Percentiles rank a stretch among this genome's conserved stretches.
phyloP scores from a whole-genome alignment of 768 basidiomycete species.

The Leucosporidium scottii region DNA sequence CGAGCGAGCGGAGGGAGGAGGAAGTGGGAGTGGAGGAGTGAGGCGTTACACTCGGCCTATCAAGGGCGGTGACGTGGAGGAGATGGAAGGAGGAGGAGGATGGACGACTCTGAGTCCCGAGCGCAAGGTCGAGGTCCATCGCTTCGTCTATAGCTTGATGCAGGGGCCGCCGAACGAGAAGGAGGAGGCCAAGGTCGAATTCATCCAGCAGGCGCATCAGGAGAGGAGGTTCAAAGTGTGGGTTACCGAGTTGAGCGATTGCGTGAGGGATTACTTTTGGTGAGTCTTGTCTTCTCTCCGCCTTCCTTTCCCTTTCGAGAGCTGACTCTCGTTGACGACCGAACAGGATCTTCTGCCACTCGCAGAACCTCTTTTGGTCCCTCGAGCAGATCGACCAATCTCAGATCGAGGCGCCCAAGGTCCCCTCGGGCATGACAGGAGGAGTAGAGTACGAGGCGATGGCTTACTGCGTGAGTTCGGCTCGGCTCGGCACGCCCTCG shows the following conservation, averaged over 20 bases:
- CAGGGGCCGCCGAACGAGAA: conserved; percentile 34
- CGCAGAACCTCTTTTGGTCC: conserved; percentile 84
- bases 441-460: conserved; percentile 98
- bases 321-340: conserved; percentile 42
- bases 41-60: conserved; percentile 21
- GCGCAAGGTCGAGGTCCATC: conserved; percentile 13
- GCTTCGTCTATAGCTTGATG: conserved; percentile 29
- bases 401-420: conserved; percentile 78
- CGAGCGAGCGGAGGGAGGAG: background rate
- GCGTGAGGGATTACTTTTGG: conserved; percentile 67
- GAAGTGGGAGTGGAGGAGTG: conserved; percentile 7
- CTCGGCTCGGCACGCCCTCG: background rate
- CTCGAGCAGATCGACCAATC: conserved; percentile 73
- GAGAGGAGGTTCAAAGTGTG: conserved; percentile 69
- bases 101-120: conserved; percentile 17
- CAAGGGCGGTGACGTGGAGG: conserved; percentile 14
- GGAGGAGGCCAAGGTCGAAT: conserved; percentile 41
- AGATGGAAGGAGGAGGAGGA: conserved; percentile 20
- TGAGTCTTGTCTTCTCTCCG: conserved; percentile 10
- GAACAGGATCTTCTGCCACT: conserved; percentile 89
- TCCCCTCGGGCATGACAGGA: conserved; percentile 96
- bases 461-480: conserved; percentile 70
- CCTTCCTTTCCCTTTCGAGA: background rate
- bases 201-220: conserved; percentile 42
- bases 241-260: conserved; percentile 73